These are phyloP conservation scores for Cenchrus americanus DNA, from an alignment of 176 grass and related monocot genomes.

Conservation along the genomic window DNA sequence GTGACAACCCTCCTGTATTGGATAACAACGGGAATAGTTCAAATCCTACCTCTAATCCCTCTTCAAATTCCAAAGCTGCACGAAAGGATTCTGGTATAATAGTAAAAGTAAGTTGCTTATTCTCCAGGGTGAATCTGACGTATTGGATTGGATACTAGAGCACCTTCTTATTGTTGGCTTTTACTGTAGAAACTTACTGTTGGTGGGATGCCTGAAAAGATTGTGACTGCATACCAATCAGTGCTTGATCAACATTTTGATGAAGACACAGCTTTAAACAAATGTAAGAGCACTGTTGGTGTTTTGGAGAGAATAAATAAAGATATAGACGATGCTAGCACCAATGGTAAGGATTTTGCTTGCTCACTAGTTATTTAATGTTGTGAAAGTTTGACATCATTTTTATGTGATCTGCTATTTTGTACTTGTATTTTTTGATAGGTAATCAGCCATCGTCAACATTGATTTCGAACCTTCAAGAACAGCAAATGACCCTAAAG, in stretches of 20 bases:
- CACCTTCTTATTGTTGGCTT: slow-evolving; percentile 32
- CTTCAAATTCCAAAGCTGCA: slow-evolving; percentile 64
- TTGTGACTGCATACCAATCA: slow-evolving; percentile 75
- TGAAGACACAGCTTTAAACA: slow-evolving; percentile 80
- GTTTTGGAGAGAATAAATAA: slow-evolving; percentile 81
- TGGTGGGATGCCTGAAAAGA: slow-evolving; percentile 88
- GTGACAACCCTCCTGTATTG: slow-evolving; percentile 39
- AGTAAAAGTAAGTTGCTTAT: slow-evolving; percentile 70
- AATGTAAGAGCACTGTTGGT: slow-evolving; percentile 60
- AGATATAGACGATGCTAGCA: slow-evolving; percentile 69
- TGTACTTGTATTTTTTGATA: slow-evolving; percentile 32
- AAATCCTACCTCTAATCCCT: slow-evolving; percentile 58
- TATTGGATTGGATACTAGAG: slow-evolving; percentile 35
- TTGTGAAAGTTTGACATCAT: slow-evolving; percentile 6
- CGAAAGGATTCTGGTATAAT: slow-evolving; percentile 72
- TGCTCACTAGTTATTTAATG: slow-evolving; percentile 16
- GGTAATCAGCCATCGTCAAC: slow-evolving; percentile 67
- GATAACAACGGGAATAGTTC: slow-evolving; percentile 58
- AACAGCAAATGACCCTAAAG: slow-evolving; percentile 68
- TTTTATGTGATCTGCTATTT: slow-evolving; percentile 25
- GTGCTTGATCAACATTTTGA: slow-evolving; percentile 77
- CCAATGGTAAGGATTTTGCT: slow-evolving; percentile 59
- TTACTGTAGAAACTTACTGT: slow-evolving; percentile 81
- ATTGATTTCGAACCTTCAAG: slow-evolving; percentile 67
- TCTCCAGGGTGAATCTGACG: slow-evolving; percentile 24